These are phyloP conservation scores for Phycomyces blakesleeanus DNA, from an alignment of 192 early-diverging fungal genomes.

Conservation along the genomic window DNA sequence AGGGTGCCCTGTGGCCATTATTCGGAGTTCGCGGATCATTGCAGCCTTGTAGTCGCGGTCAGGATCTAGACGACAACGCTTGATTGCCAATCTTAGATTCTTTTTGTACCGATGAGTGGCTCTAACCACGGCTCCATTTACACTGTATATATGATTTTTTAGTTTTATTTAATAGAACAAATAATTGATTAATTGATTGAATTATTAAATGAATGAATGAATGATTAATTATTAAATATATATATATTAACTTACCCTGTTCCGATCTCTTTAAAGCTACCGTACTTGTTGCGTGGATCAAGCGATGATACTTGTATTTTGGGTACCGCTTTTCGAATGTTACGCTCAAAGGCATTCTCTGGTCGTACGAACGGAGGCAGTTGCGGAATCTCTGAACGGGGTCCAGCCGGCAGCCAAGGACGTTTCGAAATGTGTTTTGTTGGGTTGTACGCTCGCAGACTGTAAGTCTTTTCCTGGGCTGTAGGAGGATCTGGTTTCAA, in stretches of 20 bases:
- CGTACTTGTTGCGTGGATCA: slow-evolving; percentile 26
- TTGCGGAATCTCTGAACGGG: slow-evolving; percentile 22
- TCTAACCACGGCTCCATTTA: slow-evolving; percentile 34
- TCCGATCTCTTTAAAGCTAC: slow-evolving; percentile 19
- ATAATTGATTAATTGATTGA: too few relatives aligned
- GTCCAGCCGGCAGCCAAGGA: slow-evolving; percentile 27
- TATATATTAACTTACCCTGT: slow-evolving; percentile 19
- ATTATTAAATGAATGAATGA: neutral
- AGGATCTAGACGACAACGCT: slow-evolving; percentile 31
- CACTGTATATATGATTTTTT: slow-evolving; percentile 14
- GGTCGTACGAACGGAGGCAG: slow-evolving; percentile 29
- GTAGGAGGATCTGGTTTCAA: slow-evolving; percentile 22
- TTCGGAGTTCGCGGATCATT: slow-evolving; percentile 33
- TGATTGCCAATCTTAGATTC: slow-evolving; percentile 28
- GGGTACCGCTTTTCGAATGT: slow-evolving; percentile 22
- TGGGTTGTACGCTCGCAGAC: slow-evolving; percentile 18
- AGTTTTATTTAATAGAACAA: too few relatives aligned
- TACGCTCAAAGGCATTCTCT: slow-evolving; percentile 29
- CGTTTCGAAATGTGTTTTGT: slow-evolving; percentile 29
- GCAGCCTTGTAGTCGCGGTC: slow-evolving; percentile 35
- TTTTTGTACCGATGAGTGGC: slow-evolving; percentile 28
- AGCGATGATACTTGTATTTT: slow-evolving; percentile 23
- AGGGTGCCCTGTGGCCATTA: slow-evolving; percentile 32
- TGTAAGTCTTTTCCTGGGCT: slow-evolving; percentile 15
- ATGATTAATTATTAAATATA: slow-evolving; percentile 2